Conservation (phyloP, 1,139 yeast genomes). For the Scheffersomyces segobiensis region DNA sequence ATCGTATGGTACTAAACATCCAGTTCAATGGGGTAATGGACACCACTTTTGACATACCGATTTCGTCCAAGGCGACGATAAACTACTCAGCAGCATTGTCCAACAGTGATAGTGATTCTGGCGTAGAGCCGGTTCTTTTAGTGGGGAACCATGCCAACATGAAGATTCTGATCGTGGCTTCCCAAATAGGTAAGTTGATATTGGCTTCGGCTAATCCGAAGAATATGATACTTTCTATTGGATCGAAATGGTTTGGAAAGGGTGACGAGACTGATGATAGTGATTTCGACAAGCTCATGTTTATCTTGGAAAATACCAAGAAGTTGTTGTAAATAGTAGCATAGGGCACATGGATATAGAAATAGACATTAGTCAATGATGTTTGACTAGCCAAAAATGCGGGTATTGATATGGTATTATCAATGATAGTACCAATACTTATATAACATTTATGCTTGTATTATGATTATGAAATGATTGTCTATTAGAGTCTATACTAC, state of each 20-base stretch:
- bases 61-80: conserved; percentile 34
- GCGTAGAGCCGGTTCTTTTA: conserved; percentile 41
- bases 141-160: conserved; percentile 43
- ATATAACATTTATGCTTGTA: not conserved
- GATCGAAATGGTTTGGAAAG: conserved; percentile 46
- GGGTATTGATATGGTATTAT: not conserved
- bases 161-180: conserved; percentile 42
- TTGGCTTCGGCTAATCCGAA: conserved; percentile 28
- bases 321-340: conserved; percentile 11
- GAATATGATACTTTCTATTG: conserved; percentile 38
- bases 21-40: conserved; percentile 41
- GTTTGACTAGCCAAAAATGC: not conserved
- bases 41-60: conserved; percentile 42
- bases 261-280: conserved; percentile 31
- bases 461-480: not conserved
- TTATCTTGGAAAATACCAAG: conserved; percentile 37
- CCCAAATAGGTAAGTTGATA: conserved; percentile 44
- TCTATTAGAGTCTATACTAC: not conserved
- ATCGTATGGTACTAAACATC: conserved; percentile 37
- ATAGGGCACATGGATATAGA: not conserved
- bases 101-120: conserved; percentile 18
- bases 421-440: not conserved
- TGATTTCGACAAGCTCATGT: conserved; percentile 46
- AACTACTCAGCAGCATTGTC: conserved; percentile 5
- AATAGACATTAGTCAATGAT: not conserved